Conservation (phyloP, 768 basidiomycete species). For the Grammothele lineata region DNA sequence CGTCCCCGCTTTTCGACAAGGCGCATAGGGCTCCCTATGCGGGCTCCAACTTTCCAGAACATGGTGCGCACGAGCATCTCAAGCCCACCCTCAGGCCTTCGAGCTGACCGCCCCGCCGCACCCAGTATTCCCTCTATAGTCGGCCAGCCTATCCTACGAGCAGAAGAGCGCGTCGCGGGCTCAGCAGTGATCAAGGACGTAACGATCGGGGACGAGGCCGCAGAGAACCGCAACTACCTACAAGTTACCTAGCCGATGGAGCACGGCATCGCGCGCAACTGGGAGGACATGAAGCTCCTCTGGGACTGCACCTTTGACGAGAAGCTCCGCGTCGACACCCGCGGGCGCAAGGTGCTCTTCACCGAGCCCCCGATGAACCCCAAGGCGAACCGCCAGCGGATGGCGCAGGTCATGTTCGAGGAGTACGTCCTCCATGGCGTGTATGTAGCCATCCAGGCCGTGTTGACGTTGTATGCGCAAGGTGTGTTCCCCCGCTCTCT, state of each 20-base stretch:
- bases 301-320: slow-evolving; percentile 99
- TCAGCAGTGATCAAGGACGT: slow-evolving; percentile 89
- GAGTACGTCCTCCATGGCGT: slow-evolving; percentile 94
- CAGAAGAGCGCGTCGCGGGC: slow-evolving; percentile 86
- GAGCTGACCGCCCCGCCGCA: background rate
- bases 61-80: slow-evolving; percentile 39
- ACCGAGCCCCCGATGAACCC: slow-evolving; percentile 99
- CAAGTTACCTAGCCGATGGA: slow-evolving; percentile 99
- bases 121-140: slow-evolving; percentile 94
- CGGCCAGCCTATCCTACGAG: slow-evolving; percentile 94
- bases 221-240: slow-evolving; percentile 88
- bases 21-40: no score
- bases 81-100: background rate
- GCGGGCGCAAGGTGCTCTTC: slow-evolving; percentile 83
- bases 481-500: no score
- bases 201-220: slow-evolving; percentile 98
- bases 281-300: slow-evolving; percentile 98
- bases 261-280: slow-evolving; percentile 97
- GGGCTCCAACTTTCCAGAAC: slow-evolving; percentile 62
- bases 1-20: no score
- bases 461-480: slow-evolving; percentile 96
- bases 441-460: slow-evolving; percentile 99
- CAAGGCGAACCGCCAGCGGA: slow-evolving; percentile 82
- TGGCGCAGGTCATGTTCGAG: slow-evolving; percentile 99
- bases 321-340: slow-evolving; percentile 86